Conservation (phyloP, 2,329 filamentous ascomycete genomes). For the Cladosporium oxysporum region DNA sequence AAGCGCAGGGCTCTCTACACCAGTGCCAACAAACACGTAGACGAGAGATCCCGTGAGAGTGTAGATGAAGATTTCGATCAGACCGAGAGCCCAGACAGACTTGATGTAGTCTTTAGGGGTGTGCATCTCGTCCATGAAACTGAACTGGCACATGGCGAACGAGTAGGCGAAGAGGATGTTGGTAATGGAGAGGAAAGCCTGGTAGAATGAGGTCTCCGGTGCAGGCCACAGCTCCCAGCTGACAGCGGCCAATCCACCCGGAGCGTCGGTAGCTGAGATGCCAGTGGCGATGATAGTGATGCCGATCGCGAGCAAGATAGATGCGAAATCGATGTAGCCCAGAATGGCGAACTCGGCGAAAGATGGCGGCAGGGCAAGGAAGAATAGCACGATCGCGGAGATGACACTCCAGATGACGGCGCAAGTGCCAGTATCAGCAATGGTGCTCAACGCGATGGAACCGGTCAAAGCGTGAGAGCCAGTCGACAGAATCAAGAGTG, state of each 20-base stretch:
- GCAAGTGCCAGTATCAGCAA: constrained; percentile 42
- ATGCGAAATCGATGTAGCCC: constrained; percentile 41
- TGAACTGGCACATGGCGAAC: constrained; percentile 63
- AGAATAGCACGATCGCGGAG: constrained; percentile 44
- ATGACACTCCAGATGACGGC: constrained; percentile 46
- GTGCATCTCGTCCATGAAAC: constrained; percentile 67
- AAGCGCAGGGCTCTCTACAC: constrained; percentile 66
- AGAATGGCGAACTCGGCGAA: constrained; percentile 40
- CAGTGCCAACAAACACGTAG: constrained; percentile 65
- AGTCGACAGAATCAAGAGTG: constrained; percentile 46
- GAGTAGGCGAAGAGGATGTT: constrained; percentile 71
- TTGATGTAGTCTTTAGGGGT: constrained; percentile 65
- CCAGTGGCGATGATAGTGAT: constrained; percentile 41
- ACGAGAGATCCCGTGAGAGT: constrained; percentile 66
- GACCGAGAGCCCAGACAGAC: constrained; percentile 58
- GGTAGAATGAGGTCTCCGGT: constrained; percentile 45
- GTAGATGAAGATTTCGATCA: constrained; percentile 67
- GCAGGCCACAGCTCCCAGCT: constrained; percentile 40
- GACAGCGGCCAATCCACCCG: constrained; percentile 36
- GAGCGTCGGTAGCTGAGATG: constrained; percentile 30
- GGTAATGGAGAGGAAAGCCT: constrained; percentile 65
- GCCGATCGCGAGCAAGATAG: constrained; percentile 38
- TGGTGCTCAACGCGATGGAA: constrained; percentile 48
- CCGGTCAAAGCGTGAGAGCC: constrained; percentile 49
- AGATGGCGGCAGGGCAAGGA: constrained; percentile 39